Evolutionary conservation across 805 yeast genomes (phyloP), one percentile per base, ranked within the genome.

Genomic region (Henningerozyma blattae): DNA sequence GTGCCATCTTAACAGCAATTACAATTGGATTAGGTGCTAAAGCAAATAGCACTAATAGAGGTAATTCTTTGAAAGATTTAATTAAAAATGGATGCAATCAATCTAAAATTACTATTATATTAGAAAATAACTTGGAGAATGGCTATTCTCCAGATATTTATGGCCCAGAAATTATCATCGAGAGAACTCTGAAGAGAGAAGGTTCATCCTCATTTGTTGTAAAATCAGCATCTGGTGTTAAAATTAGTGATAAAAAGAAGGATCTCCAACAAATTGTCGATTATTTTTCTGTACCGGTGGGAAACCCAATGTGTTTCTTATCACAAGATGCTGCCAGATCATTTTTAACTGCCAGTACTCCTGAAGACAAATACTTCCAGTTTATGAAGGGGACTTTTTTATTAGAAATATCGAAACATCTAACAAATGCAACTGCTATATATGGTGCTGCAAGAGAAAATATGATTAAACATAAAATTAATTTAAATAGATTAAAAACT

Each of bases 321-420:
- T 84, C 94, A 1, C 99, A 91, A 54, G 96, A 91, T 45, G 82
- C 78, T 39, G 97, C 99, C 2, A 72, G 94, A 44, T 80, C 87
- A 13, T 91, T 91, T 50, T 60, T 91, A 41, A 80, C 94, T 1
- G 72, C 77, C 22, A 74, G 91, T 4, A 68, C 83, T 4, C 80
- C 83, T 38, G 65, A 65, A 24, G 77, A 71, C 31, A 83, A 86
- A 55, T 91, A 76, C 54, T 65, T 67, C 13, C 77, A 72, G 50
- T 84, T 89, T 51, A 77, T 80, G 82, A 70, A 71, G 34, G 95
- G 94, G 24, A 76, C 93, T 2, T 65, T 77, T 46, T 67, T 81
- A 32, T 77, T 75, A 36, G 82, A 77, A 29, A 74, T 79, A n/a
- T 57, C 68, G 25, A 65, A 63, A 13, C 75, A 77, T 47, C 66